A percentile compares a stretch with the other conserved stretches of the same genome.
phyloP scores from a whole-genome alignment of 2,329 filamentous ascomycete species.

The Xylariaceae sp. region DNA sequence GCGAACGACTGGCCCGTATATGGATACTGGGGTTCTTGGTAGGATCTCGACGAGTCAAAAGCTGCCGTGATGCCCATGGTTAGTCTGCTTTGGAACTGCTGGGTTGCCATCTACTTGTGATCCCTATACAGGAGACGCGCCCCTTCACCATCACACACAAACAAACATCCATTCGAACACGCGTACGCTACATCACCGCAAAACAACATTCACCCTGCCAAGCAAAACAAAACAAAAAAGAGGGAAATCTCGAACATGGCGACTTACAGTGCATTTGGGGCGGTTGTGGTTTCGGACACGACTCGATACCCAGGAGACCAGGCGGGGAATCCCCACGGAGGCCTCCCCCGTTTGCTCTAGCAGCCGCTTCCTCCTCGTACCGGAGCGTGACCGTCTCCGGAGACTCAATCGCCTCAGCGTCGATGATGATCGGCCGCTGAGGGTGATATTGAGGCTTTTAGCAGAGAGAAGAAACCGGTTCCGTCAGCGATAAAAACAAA shows the following conservation, averaged over 20 bases:
- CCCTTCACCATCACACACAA: no score
- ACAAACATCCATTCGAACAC: no score
- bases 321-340: conserved; percentile 54
- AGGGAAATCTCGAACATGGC: not conserved
- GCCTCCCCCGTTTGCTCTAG: conserved; percentile 50
- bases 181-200: no score
- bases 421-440: conserved; percentile 55
- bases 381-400: conserved; percentile 53
- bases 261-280: conserved; percentile 78
- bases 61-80: conserved; percentile 35
- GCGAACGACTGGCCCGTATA: conserved; percentile 48
- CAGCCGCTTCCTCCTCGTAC: conserved; percentile 53
- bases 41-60: conserved; percentile 57
- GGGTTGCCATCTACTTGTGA: not conserved
- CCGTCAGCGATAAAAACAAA: no score
- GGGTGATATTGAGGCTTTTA: conserved; percentile 49
- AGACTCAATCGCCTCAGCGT: conserved; percentile 52
- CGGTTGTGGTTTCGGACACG: conserved; percentile 72
- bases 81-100: conserved; percentile 7
- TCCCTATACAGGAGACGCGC: no score
- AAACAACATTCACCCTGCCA: no score
- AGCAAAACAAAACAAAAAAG: not conserved
- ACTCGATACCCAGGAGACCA: conserved; percentile 69
- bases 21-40: conserved; percentile 54
- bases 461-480: not conserved